Percentiles rank a stretch among this genome's conserved stretches.
These are phyloP conservation scores for Cercospora sojina DNA, from an alignment of 2,329 filamentous ascomycete genomes.

Conservation along the genomic window DNA sequence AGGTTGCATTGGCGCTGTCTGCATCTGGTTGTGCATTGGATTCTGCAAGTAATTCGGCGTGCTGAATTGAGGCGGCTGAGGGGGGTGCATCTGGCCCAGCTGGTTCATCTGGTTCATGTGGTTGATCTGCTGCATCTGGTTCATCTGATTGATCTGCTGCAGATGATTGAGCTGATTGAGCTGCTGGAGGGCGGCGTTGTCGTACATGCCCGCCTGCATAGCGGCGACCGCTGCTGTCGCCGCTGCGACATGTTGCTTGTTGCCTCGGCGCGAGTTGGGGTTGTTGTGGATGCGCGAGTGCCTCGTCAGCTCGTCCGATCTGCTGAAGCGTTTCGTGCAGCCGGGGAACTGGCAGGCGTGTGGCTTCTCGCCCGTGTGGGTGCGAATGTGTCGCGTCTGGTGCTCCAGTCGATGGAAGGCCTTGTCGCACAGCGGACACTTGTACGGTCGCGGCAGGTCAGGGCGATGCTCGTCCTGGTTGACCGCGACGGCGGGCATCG, in stretches of 20 bases:
- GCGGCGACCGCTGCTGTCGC: conserved; percentile 57
- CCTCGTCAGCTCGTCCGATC: conserved; percentile 92
- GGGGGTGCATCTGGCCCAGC: conserved; percentile 20
- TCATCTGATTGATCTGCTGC: conserved; percentile 73
- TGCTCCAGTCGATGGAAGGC: conserved; percentile 98
- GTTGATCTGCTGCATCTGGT: conserved; percentile 46
- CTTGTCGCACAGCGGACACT: conserved; percentile 97
- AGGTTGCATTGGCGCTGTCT: conserved; percentile 12
- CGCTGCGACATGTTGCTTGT: conserved; percentile 71
- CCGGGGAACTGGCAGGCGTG: conserved; percentile 93
- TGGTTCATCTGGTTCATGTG: conserved; percentile 31
- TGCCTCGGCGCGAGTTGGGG: conserved; percentile 89
- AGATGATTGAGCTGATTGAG: conserved; percentile 65
- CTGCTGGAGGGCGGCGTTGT: conserved; percentile 44
- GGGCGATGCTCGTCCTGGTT: conserved; percentile 65
- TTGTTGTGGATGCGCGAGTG: conserved; percentile 99
- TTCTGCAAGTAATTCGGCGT: conserved; percentile 11
- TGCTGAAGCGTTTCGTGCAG: conserved; percentile 95
- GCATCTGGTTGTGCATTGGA: conserved; percentile 8
- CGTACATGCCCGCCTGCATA: conserved; percentile 53
- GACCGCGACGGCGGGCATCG: conserved; percentile 49
- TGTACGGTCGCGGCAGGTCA: conserved; percentile 94
- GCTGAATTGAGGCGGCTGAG: conserved; percentile 24
- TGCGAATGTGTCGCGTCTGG: conserved; percentile 87
- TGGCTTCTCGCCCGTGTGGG: conserved; percentile 96